These are phyloP conservation scores for Candolleomyces eurysporus DNA, from an alignment of 768 basidiomycete genomes.

Conservation along the genomic window DNA sequence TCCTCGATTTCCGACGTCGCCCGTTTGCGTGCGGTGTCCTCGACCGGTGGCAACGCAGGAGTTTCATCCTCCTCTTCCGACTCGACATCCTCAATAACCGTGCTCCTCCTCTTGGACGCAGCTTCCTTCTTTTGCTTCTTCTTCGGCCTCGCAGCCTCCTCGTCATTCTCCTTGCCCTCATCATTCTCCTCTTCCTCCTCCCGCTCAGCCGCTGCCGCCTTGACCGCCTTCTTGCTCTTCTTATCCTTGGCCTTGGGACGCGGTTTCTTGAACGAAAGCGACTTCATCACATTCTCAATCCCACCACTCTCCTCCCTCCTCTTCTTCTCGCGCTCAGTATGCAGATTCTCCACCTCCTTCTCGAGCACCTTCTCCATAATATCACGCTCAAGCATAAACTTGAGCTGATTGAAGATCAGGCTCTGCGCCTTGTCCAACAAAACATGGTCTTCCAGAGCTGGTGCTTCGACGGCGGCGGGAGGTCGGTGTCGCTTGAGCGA, in stretches of 20 bases:
- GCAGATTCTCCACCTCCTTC: slow-evolving; percentile 45
- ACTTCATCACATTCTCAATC: not conserved
- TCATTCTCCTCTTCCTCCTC: slow-evolving; percentile 41
- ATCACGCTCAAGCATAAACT: slow-evolving; percentile 57
- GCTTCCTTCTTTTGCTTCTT: slow-evolving; percentile 59
- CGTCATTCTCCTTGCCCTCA: slow-evolving; percentile 35
- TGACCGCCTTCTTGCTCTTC: not conserved
- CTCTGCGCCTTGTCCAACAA: slow-evolving; percentile 54
- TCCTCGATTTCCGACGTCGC: slow-evolving; percentile 38
- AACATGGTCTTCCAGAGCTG: slow-evolving; percentile 35
- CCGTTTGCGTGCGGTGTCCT: slow-evolving; percentile 41
- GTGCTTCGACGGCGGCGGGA: slow-evolving; percentile 37
- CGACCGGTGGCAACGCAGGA: not conserved
- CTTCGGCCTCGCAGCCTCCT: slow-evolving; percentile 48
- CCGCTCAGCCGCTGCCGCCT: slow-evolving; percentile 18
- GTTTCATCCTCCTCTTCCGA: slow-evolving; percentile 57
- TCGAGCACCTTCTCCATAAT: slow-evolving; percentile 60
- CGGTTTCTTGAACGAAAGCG: slow-evolving; percentile 29
- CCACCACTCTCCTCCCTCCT: slow-evolving; percentile 38
- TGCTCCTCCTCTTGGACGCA: slow-evolving; percentile 34
- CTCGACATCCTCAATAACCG: slow-evolving; percentile 49
- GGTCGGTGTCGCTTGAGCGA: slow-evolving; percentile 23
- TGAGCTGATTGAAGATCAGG: slow-evolving; percentile 57
- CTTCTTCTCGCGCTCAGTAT: slow-evolving; percentile 47
- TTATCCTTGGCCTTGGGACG: too few relatives aligned